These are phyloP conservation scores for Pseudozyma hubeiensis DNA, from an alignment of 1,284 basidiomycete genomes.

Conservation along the genomic window DNA sequence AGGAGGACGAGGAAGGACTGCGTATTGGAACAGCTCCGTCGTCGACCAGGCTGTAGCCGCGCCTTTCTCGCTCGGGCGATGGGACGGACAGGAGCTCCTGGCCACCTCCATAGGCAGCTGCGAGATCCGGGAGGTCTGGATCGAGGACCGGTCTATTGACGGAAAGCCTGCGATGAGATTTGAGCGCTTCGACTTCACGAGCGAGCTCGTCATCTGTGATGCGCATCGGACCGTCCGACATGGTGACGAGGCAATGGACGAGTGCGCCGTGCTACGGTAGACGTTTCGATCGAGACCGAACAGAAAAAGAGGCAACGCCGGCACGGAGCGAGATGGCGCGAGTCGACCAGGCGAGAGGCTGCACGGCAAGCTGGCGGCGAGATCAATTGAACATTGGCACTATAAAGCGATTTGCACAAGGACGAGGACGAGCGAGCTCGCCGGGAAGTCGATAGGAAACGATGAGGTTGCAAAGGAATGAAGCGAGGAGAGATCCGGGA, in stretches of 20 bases:
- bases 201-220: constrained; percentile 63
- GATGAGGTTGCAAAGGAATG: neutral
- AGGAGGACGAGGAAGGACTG: constrained; percentile 34
- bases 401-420: constrained; percentile 3
- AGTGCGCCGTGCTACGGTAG: neutral
- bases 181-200: constrained; percentile 66
- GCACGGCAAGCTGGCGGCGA: neutral
- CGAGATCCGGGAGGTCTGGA: constrained; percentile 65
- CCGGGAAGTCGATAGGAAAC: neutral
- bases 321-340: neutral
- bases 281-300: too few species aligned
- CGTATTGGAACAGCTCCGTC: constrained; percentile 47
- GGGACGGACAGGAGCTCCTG: constrained; percentile 45
- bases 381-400: constrained; percentile 27
- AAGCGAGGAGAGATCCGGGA: neutral
- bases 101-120: constrained; percentile 52
- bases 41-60: constrained; percentile 53
- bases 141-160: constrained; percentile 64
- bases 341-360: constrained; percentile 11
- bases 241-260: constrained; percentile 7
- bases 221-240: constrained; percentile 38
- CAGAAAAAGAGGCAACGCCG: neutral
- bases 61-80: constrained; percentile 36
- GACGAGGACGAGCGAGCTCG: constrained; percentile 2
- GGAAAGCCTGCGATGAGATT: constrained; percentile 63